Evolutionary conservation across 2,329 filamentous ascomycete genomes (phyloP), one percentile per base, ranked within the genome.

Genomic region (Leptodontidium sp.): DNA sequence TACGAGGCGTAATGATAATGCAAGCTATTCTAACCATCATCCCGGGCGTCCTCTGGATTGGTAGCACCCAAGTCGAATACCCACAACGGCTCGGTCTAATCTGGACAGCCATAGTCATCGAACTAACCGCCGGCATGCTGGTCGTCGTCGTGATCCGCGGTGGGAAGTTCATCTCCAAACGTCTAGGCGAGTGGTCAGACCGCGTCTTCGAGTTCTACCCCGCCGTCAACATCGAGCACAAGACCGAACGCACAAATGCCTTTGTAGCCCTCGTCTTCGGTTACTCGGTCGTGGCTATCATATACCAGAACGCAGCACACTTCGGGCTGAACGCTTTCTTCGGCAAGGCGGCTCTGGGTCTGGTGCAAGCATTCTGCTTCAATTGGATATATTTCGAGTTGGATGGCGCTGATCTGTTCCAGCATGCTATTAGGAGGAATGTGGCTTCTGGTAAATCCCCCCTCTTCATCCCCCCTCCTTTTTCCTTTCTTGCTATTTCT

Each of bases 341-440:
- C 59, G 89, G 88, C 7, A 91, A 91, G 76, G 88, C 88, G 1
- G 81, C 88, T 11, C 77, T 90, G 14, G 87, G 87, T 0, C 78
- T 89, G 0, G 79, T 87, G 2, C 87, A 88, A 72, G 85, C 86
- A 0, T 89, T 87, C 74, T 79, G 83, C 61, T 87, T 88, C 73
- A 88, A 89, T 74, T 88, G 87, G 86, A 81, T 90, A 11, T 90
- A 90, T 76, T 89, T 90, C 75, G 87, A 91, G 74, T 82, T 90
- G 45, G 88, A 90, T 75, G 83, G 80, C 1, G 81, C 82, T 66
- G 86, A 87, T 74, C 80, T 90, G 21, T 83, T 85, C 59, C 78
- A 84, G 0, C 89, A 91, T 77, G 88, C 89, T 9, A 91, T 91
- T 67, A 82, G 89, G 11, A 81, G 88, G 1, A 82, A 83, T 47